Base-by-base conservation (phyloP, 768 basidiomycete species). In the Guyanaporus albipodus region DNA sequence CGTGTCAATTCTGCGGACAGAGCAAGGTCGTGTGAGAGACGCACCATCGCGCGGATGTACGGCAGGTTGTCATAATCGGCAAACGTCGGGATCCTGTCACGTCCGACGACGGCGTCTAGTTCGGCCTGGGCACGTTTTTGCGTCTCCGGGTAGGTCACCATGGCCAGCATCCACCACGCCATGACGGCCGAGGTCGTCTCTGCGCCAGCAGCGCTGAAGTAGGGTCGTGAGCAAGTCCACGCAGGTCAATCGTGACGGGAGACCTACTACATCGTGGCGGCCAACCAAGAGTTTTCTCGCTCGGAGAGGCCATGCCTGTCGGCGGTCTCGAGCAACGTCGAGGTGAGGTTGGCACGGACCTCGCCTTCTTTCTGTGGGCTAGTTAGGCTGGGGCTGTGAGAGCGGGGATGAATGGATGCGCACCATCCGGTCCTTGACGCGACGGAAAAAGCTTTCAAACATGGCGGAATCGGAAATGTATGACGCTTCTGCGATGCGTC, bases 61-160 rank as follows among this genome's bases (percentile, higher is more conserved):
- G 44, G 48, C 15, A 49, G 38, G 38, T 29, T 49, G 5, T 49
- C 44, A 2, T 35, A 29, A 27, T 49, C 48, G 2, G 44, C 45
- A 12, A 57, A 52, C 2, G 35, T 43, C 4, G 60, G 58, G 12
- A 63, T 17, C 12, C 62, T 47, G 7, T 53, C 46, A 2, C 23
- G 38, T 17, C 59, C 67, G 14, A 64, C 46, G 11, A 63, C 50
- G 6, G 46, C 36, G 23, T 67, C 59, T 6, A 69, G 38, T 42
- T 66, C 56, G 2, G n/a, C 49, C 26, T 59, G 53, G 0, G 59
- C 66, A 26, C 52, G 49, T 21, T 45, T 49, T 43, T 68, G 63
- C 4, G 57, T 56, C 18, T 63, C 48, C 1, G 64, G 66, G 38
- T 63, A 50, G 5, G 49, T 36, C 8, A 55, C 52, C 61, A 66